A percentile compares a stretch with the other conserved stretches of the same genome.
Evolutionary conservation across 371 early-diverging fungal species (phyloP).

Genomic region (Mucor indicus): DNA sequence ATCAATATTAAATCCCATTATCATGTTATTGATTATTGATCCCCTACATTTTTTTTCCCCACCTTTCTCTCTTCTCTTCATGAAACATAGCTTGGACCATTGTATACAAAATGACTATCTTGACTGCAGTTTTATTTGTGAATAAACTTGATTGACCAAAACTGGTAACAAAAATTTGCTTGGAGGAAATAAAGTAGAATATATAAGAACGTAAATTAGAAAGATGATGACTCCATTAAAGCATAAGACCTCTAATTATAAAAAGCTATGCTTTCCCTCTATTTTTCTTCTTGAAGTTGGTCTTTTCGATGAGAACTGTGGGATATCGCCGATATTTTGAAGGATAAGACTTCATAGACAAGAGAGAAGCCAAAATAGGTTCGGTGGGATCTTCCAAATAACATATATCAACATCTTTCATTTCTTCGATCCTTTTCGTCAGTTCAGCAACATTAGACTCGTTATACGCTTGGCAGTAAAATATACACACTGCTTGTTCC

Average conservation of each 20-base stretch:
- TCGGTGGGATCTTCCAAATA: conserved; percentile 13
- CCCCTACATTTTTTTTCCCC: conserved; percentile 10
- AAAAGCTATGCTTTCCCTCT: conserved; percentile 10
- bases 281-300: too few species aligned
- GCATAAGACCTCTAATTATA: conserved; percentile 10
- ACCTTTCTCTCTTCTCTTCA: conserved; percentile 11
- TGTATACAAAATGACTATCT: conserved; percentile 16
- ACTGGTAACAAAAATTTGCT: conserved; percentile 14
- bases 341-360: conserved; percentile 4
- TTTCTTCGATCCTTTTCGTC: conserved; percentile 14
- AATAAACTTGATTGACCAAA: conserved; percentile 13
- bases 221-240: conserved; percentile 11
- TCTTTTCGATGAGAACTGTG: too few species aligned
- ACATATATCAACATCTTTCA: conserved; percentile 12
- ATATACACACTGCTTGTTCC: conserved; percentile 17
- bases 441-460: conserved; percentile 17
- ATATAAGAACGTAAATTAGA: conserved; percentile 15
- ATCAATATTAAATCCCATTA: conserved; percentile 11
- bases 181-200: conserved; percentile 15
- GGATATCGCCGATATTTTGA: conserved; percentile 4
- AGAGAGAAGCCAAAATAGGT: conserved; percentile 13
- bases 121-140: conserved; percentile 16
- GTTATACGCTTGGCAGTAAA: conserved; percentile 18
- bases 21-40: conserved; percentile 15
- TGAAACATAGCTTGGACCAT: conserved; percentile 14